Base-by-base conservation (phyloP, 225 moss, liverwort and hornwort genomes). In the Anthoceros angustus region DNA sequence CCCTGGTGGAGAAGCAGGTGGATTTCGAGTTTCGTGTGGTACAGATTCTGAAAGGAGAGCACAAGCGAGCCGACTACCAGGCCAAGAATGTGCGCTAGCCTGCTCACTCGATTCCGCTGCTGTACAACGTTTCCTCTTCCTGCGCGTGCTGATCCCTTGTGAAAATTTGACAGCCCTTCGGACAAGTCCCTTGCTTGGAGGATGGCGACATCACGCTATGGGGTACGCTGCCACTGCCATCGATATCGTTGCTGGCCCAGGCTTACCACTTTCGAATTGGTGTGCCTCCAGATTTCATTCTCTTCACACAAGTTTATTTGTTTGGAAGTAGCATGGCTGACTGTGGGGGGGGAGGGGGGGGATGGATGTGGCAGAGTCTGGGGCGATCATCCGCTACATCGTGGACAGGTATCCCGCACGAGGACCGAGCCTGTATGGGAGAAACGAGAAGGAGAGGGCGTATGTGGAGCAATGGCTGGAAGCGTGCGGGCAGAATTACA, bases 311-410 rank as follows among this genome's bases (percentile, higher is more conserved):
- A 32, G 32, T 32, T 4, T 32, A 32, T 32, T 32, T 32, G 1
- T 32, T 32, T 32, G 32, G 32, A 1, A 32, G 32, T 32, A 32
- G 32, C 1, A 32, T 32, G 1, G 32, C 32, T 32, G 2, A 4
- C 32, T 32, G 32, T 32, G 32, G 4, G 32, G 32, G n/a, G n/a
- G n/a, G n/a, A n/a, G n/a, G n/a, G n/a, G n/a, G n/a, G n/a, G 32
- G 32, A 32, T 4, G 1, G 1, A 4, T 32, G 32, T 32, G 32
- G 55, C 55, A 55, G 55, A 55, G 55, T 55, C 55, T 55, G 55
- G 55, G n/a, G 55, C 55, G n/a, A 55, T 55, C 55, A 55, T 55
- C 55, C 55, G 55, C 55, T 55, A 55, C n/a, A 18, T 55, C 4
- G 55, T 23, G 23, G 55, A 55, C 55, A 55, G 6, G 10, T 55